These are phyloP conservation scores for Platanthera guangdongensis DNA, from an alignment of 106 monocot species.

Conservation along the genomic window DNA sequence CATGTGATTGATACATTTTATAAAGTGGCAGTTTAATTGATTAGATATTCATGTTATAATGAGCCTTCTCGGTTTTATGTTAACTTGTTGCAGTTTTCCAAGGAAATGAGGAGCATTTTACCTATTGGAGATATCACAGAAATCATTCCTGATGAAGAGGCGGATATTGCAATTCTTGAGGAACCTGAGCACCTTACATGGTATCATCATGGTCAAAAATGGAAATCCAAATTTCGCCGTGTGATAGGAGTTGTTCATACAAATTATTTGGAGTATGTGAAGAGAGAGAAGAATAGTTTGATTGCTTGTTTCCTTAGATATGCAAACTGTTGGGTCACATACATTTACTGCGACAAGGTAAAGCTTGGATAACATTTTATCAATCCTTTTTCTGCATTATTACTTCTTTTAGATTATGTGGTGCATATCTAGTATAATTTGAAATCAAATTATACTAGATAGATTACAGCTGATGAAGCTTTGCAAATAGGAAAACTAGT, in stretches of 20 bases:
- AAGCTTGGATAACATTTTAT: not conserved
- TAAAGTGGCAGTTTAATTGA: too few species aligned
- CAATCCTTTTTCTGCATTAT: too few species aligned
- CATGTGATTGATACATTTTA: too few species aligned
- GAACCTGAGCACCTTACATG: conserved; percentile 95
- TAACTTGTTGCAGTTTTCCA: conserved; percentile 41
- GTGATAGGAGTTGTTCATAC: conserved; percentile 90
- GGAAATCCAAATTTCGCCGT: conserved; percentile 75
- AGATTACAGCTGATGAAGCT: too few species aligned
- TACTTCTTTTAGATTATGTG: too few species aligned
- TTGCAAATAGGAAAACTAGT: too few species aligned
- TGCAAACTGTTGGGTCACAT: conserved; percentile 72
- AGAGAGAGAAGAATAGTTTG: conserved; percentile 63
- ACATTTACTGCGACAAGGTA: conserved; percentile 90
- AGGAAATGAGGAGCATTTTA: conserved; percentile 75
- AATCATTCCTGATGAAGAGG: conserved; percentile 61
- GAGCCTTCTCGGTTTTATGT: too few species aligned
- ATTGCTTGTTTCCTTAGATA: conserved; percentile 57
- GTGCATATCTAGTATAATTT: too few species aligned
- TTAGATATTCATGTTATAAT: too few species aligned
- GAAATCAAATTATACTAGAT: too few species aligned
- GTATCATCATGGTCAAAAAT: conserved; percentile 88
- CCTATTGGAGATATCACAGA: conserved; percentile 81
- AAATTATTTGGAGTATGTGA: conserved; percentile 92
- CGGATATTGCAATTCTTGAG: conserved; percentile 79